Percentiles rank a stretch among this genome's conserved stretches.
These are phyloP conservation scores for Austroboletus eburneus DNA, from an alignment of 768 basidiomycete genomes.

Conservation along the genomic window DNA sequence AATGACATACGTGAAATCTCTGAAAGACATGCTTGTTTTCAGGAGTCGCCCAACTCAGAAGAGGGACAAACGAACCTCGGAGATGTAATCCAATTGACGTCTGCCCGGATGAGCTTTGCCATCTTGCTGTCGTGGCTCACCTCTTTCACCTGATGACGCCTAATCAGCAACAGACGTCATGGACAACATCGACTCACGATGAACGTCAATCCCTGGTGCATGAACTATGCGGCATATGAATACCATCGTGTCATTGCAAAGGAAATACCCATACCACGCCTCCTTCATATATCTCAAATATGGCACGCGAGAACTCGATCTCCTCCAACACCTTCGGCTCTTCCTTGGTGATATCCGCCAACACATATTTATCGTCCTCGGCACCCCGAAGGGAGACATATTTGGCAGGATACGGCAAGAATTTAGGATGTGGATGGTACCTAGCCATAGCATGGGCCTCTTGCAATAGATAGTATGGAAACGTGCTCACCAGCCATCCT, in stretches of 20 bases:
- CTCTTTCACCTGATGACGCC: conserved; percentile 57
- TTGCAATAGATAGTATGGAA: neutral
- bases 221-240: conserved; percentile 48
- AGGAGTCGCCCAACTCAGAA: neutral
- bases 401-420: conserved; percentile 70
- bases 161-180: conserved; percentile 1
- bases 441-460: conserved; percentile 31
- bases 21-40: conserved; percentile 19
- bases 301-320: conserved; percentile 73
- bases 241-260: neutral
- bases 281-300: conserved; percentile 89
- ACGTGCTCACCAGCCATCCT: conserved; percentile 71
- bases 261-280: conserved; percentile 54
- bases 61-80: conserved; percentile 44
- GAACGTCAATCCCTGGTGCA: conserved; percentile 83
- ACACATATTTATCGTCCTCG: conserved; percentile 73
- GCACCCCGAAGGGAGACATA: conserved; percentile 71
- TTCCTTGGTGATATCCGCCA: conserved; percentile 58
- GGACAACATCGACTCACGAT: conserved; percentile 45
- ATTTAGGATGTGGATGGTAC: conserved; percentile 81
- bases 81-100: conserved; percentile 81
- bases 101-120: conserved; percentile 65
- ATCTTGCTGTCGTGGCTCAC: conserved; percentile 74
- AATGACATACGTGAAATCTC: conserved; percentile 68
- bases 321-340: conserved; percentile 61